A percentile compares a stretch with the other conserved stretches of the same genome.
phyloP scores from a whole-genome alignment of 2,329 filamentous ascomycete species.

The Diaporthe humulicola region DNA sequence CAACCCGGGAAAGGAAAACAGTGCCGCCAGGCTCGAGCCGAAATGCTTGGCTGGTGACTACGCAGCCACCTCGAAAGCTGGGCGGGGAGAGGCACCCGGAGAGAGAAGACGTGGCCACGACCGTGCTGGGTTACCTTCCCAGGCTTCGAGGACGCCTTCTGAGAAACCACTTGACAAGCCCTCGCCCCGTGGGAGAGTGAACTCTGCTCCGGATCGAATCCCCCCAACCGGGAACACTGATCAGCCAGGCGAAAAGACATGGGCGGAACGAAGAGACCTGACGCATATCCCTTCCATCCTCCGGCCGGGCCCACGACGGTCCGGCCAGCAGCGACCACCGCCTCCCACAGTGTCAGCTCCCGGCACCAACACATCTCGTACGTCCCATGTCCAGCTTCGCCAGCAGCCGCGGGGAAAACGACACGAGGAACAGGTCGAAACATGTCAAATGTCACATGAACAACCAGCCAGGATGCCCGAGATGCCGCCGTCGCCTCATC shows the following conservation, averaged over 20 bases:
- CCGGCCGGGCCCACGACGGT: constrained; percentile 37
- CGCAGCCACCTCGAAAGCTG: not conserved
- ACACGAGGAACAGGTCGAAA: not conserved
- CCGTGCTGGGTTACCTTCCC: constrained; percentile 44
- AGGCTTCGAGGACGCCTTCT: constrained; percentile 43
- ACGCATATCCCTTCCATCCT: constrained; percentile 33
- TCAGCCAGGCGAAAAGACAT: not conserved
- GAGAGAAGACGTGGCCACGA: not conserved
- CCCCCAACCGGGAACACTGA: not conserved
- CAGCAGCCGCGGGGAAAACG: not conserved
- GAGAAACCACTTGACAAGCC: constrained; percentile 38
- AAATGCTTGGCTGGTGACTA: not conserved
- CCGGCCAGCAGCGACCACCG: constrained; percentile 6
- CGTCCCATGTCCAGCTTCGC: not conserved
- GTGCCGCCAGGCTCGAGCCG: constrained; percentile 39
- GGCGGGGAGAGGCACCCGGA: not conserved
- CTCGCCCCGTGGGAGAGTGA: not conserved
- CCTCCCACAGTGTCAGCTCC: not conserved
- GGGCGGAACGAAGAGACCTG: not conserved
- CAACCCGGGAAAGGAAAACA: constrained; percentile 40
- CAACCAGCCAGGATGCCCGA: not conserved
- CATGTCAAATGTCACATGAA: not conserved
- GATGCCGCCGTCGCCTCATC: not conserved
- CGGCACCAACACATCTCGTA: not conserved
- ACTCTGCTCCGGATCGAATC: not conserved